Evolutionary conservation across 805 yeast species (phyloP).

Genomic region (Suhomyces kilbournensis): DNA sequence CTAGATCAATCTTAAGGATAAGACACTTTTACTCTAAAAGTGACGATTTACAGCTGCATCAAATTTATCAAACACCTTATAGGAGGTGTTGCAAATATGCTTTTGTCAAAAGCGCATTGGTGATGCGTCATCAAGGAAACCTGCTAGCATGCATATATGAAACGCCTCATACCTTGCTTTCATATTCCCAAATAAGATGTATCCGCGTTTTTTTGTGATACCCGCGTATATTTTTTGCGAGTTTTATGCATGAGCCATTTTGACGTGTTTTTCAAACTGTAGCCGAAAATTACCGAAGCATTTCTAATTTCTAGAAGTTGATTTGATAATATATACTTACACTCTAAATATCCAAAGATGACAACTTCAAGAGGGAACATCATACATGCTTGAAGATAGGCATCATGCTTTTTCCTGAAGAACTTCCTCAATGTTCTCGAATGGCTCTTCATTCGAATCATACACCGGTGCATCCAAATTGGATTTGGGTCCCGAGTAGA

Average conservation of each 20-base stretch:
- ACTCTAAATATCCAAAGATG: background rate
- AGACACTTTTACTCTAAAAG: background rate
- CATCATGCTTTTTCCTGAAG: background rate
- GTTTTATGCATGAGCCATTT: background rate
- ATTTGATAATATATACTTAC: background rate
- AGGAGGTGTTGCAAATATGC: background rate
- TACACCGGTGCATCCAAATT: slow-evolving; percentile 7
- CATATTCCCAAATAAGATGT: background rate
- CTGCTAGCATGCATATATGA: background rate
- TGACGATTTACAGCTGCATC: background rate
- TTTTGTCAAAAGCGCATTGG: background rate
- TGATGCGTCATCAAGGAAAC: background rate
- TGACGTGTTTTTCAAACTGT: background rate
- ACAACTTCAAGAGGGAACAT: background rate
- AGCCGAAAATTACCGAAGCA: background rate
- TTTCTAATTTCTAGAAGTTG: background rate
- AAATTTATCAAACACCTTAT: background rate
- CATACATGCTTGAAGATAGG: background rate
- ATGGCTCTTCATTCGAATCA: background rate
- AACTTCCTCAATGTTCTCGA: background rate
- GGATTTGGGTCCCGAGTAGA: slow-evolving; percentile 53
- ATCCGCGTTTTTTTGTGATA: background rate
- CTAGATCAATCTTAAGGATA: no score
- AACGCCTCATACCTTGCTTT: background rate
- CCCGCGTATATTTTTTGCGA: background rate